These are phyloP conservation scores for Fusarium ambrosium DNA, from an alignment of 2,329 filamentous ascomycete species.

Conservation along the genomic window DNA sequence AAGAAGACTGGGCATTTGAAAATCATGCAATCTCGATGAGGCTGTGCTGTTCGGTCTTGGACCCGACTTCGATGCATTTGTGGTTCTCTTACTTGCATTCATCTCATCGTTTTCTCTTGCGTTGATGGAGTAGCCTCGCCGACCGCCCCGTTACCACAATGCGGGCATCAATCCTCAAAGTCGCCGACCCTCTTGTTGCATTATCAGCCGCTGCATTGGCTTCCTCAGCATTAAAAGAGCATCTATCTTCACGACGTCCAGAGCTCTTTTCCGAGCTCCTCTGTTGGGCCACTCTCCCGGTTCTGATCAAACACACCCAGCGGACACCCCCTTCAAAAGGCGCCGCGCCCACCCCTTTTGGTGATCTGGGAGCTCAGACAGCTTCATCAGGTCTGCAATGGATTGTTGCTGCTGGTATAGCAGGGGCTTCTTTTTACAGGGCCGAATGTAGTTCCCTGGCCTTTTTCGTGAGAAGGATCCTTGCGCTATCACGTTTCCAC, in stretches of 20 bases:
- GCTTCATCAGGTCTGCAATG: constrained; percentile 16
- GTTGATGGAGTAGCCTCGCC: neutral
- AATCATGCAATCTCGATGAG: neutral
- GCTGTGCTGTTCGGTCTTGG: neutral
- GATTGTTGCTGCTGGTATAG: constrained; percentile 18
- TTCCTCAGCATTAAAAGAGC: constrained; percentile 41
- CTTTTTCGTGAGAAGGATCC: constrained; percentile 14
- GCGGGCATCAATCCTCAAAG: neutral
- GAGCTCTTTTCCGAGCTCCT: constrained; percentile 52
- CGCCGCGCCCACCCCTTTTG: neutral
- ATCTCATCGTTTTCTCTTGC: neutral
- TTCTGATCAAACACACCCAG: constrained; percentile 30
- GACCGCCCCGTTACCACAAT: neutral
- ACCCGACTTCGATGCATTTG: neutral
- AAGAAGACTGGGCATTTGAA: neutral
- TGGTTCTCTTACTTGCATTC: neutral
- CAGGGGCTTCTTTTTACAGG: constrained; percentile 25
- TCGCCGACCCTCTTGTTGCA: constrained; percentile 7
- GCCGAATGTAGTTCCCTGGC: constrained; percentile 25
- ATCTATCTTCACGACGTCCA: constrained; percentile 30
- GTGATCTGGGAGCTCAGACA: neutral
- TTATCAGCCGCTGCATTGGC: constrained; percentile 41
- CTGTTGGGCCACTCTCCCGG: constrained; percentile 49
- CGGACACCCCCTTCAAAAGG: too few relatives aligned
- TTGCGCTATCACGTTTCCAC: neutral